A percentile compares a stretch with the other conserved stretches of the same genome.
phyloP scores from a whole-genome alignment of 116 monocot genomes.

The Dioscorea cayenensis region DNA sequence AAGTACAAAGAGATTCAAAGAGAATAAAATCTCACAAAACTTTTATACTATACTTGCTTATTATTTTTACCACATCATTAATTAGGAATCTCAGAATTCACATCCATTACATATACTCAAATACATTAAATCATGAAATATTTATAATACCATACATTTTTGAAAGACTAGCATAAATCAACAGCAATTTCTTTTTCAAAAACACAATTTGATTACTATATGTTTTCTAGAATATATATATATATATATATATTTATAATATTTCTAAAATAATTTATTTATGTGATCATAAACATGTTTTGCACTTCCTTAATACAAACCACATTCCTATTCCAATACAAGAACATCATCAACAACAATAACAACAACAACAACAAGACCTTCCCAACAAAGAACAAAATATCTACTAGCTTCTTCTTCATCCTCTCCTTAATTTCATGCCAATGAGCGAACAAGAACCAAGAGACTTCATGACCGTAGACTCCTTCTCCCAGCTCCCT shows the following conservation, averaged over 20 bases:
- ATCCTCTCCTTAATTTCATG: background rate
- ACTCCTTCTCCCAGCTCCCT: slow-evolving; percentile 86
- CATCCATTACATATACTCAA: background rate
- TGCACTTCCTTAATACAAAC: no score
- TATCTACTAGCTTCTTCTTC: background rate
- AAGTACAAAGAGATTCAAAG: no score
- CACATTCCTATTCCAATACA: no score
- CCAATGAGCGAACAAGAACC: slow-evolving; percentile 41
- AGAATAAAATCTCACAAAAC: no score
- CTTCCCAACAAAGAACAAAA: no score
- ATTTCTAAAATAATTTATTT: no score
- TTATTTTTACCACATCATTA: no score
- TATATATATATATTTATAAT: background rate
- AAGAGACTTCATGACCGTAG: slow-evolving; percentile 56
- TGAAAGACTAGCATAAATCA: background rate
- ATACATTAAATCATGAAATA: background rate
- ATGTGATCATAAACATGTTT: no score
- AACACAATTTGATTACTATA: background rate
- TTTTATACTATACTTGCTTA: no score
- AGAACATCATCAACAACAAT: no score
- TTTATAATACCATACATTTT: background rate
- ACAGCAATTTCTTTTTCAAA: background rate
- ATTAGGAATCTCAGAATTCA: no score
- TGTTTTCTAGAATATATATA: background rate
- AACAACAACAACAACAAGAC: background rate